Base-by-base conservation (phyloP, 2,329 filamentous ascomycete genomes). In the Fusarium mexicanum region DNA sequence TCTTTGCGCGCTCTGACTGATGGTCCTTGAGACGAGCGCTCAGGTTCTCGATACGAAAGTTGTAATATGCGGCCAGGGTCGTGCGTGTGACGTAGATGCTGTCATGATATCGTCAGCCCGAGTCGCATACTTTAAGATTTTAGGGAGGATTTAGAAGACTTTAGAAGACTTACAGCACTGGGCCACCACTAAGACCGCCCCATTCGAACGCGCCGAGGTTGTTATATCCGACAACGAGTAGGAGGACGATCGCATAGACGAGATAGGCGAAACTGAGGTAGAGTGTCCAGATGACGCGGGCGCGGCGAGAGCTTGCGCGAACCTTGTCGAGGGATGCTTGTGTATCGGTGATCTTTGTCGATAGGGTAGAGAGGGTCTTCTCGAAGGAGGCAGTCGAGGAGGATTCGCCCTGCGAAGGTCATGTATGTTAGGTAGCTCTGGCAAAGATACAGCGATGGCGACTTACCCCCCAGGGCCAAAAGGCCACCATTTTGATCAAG, bases 181-280 rank as follows among this genome's bases (percentile, higher is more conserved):
- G 96, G 7, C 93, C 93, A 24, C 93, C 94, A 18, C 91, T 88
- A 40, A 98, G 85, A 53, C 91, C 92, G 12, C 91, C 91, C 85
- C 95, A 96, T 85, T 98, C 96, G 71, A 89, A 86, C 2, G 91
- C 79, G 8, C 92, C 91, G 88, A 96, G 93, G 76, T 93, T 92
- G 74, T 90, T 88, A 87, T 92, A 94, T 59, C 96, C 96, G 8
- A 98, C 91, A 13, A 98, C 94, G 12, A 99, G 87, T 8, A 92
- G 88, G 50, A 97, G 87, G 61, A 98, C 92, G 35, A 98, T 91
- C 16, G 91, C 89, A 78, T 94, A 95, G 53, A 98, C 90, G 8
- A 98, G 91, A 82, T 98, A 99, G 58, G 92, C 94, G 78, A 99
- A 96, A 64, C 91, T 91, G 6, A 95, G 91, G 81, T 98, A 99